Conservation (phyloP, 352 stramenopile species). For the Pythium biforme region DNA sequence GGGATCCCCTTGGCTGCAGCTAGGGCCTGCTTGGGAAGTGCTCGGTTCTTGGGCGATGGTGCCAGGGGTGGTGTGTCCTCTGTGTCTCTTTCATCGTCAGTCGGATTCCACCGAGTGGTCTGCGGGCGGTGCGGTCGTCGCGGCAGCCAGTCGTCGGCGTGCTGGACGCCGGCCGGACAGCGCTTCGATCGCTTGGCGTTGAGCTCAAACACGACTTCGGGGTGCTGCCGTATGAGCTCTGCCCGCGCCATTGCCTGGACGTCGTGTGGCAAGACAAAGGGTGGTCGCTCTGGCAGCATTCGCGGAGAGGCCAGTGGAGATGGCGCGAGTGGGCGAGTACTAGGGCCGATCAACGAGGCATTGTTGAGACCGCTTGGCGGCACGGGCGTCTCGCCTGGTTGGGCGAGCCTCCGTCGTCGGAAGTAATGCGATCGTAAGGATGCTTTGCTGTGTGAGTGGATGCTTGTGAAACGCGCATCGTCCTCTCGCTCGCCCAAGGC, state of each 20-base stretch:
- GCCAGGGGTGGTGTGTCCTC: no score
- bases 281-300: background rate
- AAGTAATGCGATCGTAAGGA: background rate
- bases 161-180: constrained; percentile 18
- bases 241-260: background rate
- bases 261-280: background rate
- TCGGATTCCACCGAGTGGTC: background rate
- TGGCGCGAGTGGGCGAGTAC: constrained; percentile 7
- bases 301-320: constrained; percentile 3
- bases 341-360: background rate
- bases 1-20: background rate
- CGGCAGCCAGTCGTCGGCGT: constrained; percentile 23
- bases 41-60: no score
- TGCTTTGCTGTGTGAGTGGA: no score
- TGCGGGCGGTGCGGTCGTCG: background rate
- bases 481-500: no score
- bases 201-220: constrained; percentile 19
- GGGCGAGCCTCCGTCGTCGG: background rate
- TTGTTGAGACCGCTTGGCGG: background rate
- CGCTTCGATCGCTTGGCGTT: constrained; percentile 17
- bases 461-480: no score
- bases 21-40: constrained; percentile 3
- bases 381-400: background rate
- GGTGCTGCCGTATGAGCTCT: constrained; percentile 10
- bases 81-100: background rate